phyloP scores from a whole-genome alignment of 176 grass and related monocot species.

The Paspalum vaginatum region DNA sequence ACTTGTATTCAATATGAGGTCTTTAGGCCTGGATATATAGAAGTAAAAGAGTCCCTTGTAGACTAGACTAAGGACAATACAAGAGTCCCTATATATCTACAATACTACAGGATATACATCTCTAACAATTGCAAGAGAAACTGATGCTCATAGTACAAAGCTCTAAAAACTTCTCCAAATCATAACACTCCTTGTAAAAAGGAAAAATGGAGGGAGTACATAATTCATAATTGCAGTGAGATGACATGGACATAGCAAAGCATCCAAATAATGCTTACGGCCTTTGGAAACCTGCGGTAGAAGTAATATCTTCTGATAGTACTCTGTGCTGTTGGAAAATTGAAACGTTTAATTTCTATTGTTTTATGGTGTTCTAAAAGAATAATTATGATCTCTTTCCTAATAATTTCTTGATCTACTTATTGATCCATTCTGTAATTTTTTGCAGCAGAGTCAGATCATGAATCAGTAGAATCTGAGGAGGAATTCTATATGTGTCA shows the following conservation, averaged over 20 bases:
- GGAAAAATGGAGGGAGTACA: neutral
- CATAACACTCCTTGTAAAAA: neutral
- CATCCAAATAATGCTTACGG: neutral
- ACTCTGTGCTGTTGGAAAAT: conserved; percentile 7
- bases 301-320: neutral
- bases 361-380: conserved; percentile 29
- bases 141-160: neutral
- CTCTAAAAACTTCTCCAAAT: neutral
- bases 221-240: neutral
- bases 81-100: too few relatives aligned
- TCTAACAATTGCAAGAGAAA: neutral
- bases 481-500: conserved; percentile 87
- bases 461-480: conserved; percentile 82
- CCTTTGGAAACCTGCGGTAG: neutral
- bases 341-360: conserved; percentile 29
- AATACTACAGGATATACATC: too few relatives aligned
- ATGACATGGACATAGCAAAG: neutral
- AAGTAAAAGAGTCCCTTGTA: too few relatives aligned
- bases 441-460: conserved; percentile 64
- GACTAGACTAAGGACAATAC: too few relatives aligned
- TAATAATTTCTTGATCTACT: conserved; percentile 12
- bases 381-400: conserved; percentile 29
- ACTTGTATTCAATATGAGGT: too few relatives aligned
- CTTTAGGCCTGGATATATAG: too few relatives aligned
- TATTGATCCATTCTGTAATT: conserved; percentile 29